Base-by-base conservation (phyloP, 2,329 filamentous ascomycete genomes). In the Microcera coccophila region DNA sequence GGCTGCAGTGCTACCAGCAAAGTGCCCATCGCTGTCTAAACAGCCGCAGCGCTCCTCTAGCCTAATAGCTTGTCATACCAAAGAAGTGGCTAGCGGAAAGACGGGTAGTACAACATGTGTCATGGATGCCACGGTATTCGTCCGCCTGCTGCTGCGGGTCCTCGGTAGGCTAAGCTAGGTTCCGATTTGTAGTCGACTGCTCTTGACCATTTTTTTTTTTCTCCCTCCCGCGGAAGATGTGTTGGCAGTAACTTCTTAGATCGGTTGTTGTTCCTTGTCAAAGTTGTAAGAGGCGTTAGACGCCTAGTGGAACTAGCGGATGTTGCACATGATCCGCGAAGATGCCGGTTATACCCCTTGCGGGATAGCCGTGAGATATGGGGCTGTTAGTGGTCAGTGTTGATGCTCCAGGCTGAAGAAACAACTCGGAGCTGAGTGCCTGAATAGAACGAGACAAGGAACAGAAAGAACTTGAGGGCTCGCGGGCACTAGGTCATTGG, bases 251-350 rank as follows among this genome's bases (percentile, higher is more conserved):
- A 11, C 20, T 33, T 42, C 38, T 35, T 26, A 16, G 33, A 35
- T 22, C 45, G 51, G 40, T 36, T 35, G 45, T 48, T 38, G 16
- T 35, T n/a, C 36, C 42, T 49, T 54, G 37, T 38, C 53, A 48
- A 55, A 52, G 48, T 42, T 45, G 47, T 41, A 41, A 54, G 49
- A 57, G 53, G 54, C 55, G 58, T 61, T 56, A 59, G 50, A 61
- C 55, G 58, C 55, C 58, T 44, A 47, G 57, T 60, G 58, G 57
- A 56, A 49, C 50, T 48, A 51, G 45, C 52, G 50, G 54, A 59
- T 60, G 58, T 58, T 60, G 53, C 58, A 58, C 58, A 60, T 60
- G 56, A 60, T 60, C 46, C 48, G 53, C 47, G 50, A 58, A 36
- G 29, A 38, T 45, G 47, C 39, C 48, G 28, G 42, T 61, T 59